Conservation (phyloP, 768 basidiomycete species). For the Amylocystis lapponica region DNA sequence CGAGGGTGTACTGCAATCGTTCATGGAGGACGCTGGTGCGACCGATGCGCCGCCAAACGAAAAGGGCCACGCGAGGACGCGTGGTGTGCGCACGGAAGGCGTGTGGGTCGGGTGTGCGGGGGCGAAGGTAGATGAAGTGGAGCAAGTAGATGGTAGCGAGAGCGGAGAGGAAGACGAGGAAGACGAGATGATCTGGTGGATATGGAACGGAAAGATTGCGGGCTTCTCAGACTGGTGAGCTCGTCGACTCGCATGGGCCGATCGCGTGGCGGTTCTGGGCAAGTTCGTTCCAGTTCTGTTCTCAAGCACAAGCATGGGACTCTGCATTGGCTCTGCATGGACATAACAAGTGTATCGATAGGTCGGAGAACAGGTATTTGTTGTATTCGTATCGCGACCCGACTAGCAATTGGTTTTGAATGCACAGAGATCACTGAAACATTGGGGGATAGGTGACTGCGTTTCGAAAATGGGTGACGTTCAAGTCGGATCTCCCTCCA, state of each 20-base stretch:
- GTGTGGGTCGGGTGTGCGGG: slow-evolving; percentile 32
- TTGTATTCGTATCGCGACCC: too few species aligned
- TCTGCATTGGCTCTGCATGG: background rate
- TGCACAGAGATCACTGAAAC: too few species aligned
- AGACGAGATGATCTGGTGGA: slow-evolving; percentile 49
- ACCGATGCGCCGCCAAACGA: slow-evolving; percentile 21
- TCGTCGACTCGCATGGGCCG: background rate
- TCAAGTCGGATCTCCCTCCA: too few species aligned
- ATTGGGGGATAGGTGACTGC: too few species aligned
- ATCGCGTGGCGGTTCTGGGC: too few species aligned
- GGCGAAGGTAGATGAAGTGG: slow-evolving; percentile 2
- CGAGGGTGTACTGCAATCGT: slow-evolving; percentile 30
- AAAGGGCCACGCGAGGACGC: slow-evolving; percentile 24
- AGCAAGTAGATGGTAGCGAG: background rate
- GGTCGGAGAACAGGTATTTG: too few species aligned
- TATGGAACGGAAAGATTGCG: slow-evolving; percentile 41
- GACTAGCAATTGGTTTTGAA: too few species aligned
- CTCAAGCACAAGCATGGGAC: background rate
- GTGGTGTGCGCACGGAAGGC: slow-evolving; percentile 31
- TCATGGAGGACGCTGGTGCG: slow-evolving; percentile 25
- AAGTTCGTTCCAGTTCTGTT: background rate
- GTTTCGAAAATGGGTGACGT: too few species aligned
- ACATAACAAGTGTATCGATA: too few species aligned
- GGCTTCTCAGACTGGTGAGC: slow-evolving; percentile 43
- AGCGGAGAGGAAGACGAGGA: slow-evolving; percentile 26